Evolutionary conservation across 2,329 filamentous ascomycete species (phyloP).

Genomic region (Ophiostoma perfectum): DNA sequence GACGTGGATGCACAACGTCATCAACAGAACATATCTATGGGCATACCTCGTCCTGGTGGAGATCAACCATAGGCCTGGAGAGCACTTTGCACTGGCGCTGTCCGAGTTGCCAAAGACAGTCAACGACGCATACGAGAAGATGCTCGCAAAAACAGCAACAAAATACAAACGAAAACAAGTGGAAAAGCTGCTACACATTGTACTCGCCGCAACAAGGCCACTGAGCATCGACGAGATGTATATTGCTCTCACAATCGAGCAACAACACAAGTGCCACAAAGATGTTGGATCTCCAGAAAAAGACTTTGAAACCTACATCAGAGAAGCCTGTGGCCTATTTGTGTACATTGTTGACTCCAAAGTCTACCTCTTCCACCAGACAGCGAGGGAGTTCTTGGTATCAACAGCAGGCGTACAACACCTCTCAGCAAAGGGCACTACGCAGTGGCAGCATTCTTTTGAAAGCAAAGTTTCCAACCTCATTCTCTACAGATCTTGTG

Average conservation of each 20-base stretch:
- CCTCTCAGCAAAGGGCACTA: no score
- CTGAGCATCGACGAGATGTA: background rate
- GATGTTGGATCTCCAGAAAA: background rate
- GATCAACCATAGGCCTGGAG: background rate
- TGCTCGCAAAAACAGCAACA: background rate
- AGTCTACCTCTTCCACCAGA: conserved; percentile 5
- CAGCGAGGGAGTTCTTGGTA: background rate
- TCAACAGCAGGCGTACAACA: background rate
- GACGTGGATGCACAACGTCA: background rate
- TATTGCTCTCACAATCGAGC: background rate
- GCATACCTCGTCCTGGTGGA: background rate
- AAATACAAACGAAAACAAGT: background rate
- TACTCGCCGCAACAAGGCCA: background rate
- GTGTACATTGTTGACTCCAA: conserved; percentile 5
- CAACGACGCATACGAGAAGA: background rate
- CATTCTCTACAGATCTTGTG: background rate
- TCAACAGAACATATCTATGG: background rate
- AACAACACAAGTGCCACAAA: background rate
- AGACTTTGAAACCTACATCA: background rate
- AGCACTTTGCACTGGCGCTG: background rate
- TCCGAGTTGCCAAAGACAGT: background rate
- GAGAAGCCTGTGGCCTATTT: background rate
- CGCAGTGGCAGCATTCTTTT: background rate
- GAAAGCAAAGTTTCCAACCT: background rate
- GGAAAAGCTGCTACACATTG: background rate